Evolutionary conservation across 169 alveolate genomes (phyloP).

Genomic region (Eimeria tenella): DNA sequence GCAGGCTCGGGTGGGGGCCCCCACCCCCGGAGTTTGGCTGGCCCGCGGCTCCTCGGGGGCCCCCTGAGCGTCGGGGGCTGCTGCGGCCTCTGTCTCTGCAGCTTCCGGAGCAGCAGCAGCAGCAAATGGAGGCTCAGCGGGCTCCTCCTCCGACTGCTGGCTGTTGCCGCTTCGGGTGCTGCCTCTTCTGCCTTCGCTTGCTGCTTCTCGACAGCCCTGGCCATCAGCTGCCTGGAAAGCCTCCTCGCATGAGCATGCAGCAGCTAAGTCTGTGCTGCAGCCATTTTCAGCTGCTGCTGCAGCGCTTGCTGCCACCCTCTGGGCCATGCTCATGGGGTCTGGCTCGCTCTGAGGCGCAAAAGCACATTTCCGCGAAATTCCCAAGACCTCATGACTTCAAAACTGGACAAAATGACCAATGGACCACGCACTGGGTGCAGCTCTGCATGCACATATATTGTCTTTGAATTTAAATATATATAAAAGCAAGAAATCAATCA

Average conservation of each 20-base stretch:
- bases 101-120: background rate
- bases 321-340: background rate
- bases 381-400: no score
- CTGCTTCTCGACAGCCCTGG: background rate
- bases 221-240: no score
- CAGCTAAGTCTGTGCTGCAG: background rate
- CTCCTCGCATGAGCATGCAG: background rate
- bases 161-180: background rate
- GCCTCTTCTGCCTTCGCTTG: background rate
- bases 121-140: no score
- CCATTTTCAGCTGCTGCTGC: background rate
- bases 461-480: no score
- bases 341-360: constrained; percentile 10
- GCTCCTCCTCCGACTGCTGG: background rate
- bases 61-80: background rate
- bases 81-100: background rate
- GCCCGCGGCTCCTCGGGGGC: background rate
- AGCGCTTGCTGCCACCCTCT: background rate
- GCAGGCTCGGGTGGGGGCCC: no score
- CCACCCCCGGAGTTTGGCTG: no score
- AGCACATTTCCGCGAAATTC: background rate
- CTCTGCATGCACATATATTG: no score
- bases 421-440: no score
- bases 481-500: background rate
- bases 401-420: no score